These are phyloP conservation scores for Clausena lansium DNA, from an alignment of 345 rosid genomes.

Conservation along the genomic window DNA sequence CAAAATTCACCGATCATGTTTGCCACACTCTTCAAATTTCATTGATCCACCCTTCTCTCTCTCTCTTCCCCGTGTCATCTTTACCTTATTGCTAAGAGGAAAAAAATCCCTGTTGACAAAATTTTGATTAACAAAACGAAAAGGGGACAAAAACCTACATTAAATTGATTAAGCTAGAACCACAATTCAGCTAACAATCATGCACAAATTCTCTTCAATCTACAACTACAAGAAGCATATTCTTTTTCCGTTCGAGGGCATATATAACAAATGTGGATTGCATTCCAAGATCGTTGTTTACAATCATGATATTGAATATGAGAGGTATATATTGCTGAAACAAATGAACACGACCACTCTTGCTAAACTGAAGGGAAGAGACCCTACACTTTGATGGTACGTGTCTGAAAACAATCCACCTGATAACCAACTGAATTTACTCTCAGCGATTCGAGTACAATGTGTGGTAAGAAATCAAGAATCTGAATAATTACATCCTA, in stretches of 20 bases:
- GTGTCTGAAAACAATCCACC: not conserved
- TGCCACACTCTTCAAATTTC: not conserved
- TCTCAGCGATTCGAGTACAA: constrained; percentile 20
- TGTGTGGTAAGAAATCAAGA: constrained; percentile 6
- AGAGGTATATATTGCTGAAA: constrained; percentile 8
- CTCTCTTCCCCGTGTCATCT: not conserved
- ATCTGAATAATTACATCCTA: constrained; percentile 23
- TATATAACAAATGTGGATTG: constrained; percentile 13
- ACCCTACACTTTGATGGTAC: not conserved
- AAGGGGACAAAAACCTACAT: not conserved
- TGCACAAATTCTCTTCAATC: not conserved
- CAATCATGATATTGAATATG: not conserved
- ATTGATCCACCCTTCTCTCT: not conserved
- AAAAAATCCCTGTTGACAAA: not conserved
- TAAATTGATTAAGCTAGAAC: not conserved
- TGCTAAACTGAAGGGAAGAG: not conserved
- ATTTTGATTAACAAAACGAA: too few species aligned
- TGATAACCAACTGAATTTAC: not conserved
- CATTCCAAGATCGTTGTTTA: constrained; percentile 1
- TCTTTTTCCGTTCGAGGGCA: constrained; percentile 17
- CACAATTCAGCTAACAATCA: not conserved
- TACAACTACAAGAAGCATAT: constrained; percentile 15
- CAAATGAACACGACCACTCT: constrained; percentile 11
- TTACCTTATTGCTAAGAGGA: not conserved
- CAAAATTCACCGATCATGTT: not conserved